Conservation (phyloP, 2,329 filamentous ascomycete species). For the Trichothecium roseum region DNA sequence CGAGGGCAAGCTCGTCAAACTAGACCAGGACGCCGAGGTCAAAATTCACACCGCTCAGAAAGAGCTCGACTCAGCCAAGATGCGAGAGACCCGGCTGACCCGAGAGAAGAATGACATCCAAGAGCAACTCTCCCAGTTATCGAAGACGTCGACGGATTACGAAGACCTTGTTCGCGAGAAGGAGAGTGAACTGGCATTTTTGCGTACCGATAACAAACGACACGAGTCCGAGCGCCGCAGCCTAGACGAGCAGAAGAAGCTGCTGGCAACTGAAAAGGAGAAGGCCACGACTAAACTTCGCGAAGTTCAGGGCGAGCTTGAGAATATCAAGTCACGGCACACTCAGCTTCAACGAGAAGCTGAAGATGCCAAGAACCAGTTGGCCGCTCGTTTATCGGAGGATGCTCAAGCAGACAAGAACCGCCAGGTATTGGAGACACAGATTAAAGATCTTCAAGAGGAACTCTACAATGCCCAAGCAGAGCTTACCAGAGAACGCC, state of each 20-base stretch:
- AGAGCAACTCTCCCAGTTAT: slow-evolving; percentile 76
- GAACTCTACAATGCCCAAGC: slow-evolving; percentile 78
- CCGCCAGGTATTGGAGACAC: slow-evolving; percentile 71
- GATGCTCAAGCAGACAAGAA: slow-evolving; percentile 78
- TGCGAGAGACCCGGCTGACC: slow-evolving; percentile 64
- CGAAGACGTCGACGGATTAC: slow-evolving; percentile 86
- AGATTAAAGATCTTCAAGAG: slow-evolving; percentile 78
- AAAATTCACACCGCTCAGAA: slow-evolving; percentile 71
- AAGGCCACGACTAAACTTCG: slow-evolving; percentile 65
- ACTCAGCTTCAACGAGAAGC: slow-evolving; percentile 79
- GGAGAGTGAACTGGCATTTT: slow-evolving; percentile 80
- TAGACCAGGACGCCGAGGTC: slow-evolving; percentile 80
- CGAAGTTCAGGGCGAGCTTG: slow-evolving; percentile 78
- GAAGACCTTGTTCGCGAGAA: slow-evolving; percentile 90
- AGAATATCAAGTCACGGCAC: slow-evolving; percentile 77
- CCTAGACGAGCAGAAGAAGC: slow-evolving; percentile 69
- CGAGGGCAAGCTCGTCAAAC: slow-evolving; percentile 71
- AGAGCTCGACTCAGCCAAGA: slow-evolving; percentile 64
- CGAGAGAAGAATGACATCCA: slow-evolving; percentile 77
- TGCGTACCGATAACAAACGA: slow-evolving; percentile 76
- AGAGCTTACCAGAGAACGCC: slow-evolving; percentile 81
- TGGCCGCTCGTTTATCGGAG: slow-evolving; percentile 82
- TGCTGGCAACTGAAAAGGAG: slow-evolving; percentile 66
- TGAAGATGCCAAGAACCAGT: slow-evolving; percentile 72
- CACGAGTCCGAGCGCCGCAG: slow-evolving; percentile 69